Evolutionary conservation across 305 asterid species (phyloP), one percentile per base, ranked within the genome.

Genomic region (Lippia alba): DNA sequence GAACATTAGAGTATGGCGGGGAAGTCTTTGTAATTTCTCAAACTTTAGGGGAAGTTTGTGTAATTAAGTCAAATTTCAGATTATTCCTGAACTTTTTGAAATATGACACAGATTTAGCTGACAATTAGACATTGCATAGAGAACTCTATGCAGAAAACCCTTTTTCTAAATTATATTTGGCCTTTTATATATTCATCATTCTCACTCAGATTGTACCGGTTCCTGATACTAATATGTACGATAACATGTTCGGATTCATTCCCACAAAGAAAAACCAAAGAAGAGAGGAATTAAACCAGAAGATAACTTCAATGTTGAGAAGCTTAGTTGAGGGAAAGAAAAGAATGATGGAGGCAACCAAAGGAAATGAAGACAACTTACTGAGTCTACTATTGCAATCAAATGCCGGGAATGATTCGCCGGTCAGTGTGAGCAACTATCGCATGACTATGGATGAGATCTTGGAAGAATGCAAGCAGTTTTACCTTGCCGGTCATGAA

Each of bases 201-300:
- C 30, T 24, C 30, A 24, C 30, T 36, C 41, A 36, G 41, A 36
- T 4, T 8, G 14, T 10, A 46, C 53, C 15, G 12, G 12, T 11
- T 0, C 15, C 53, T 12, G 15, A 46, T n/a, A 10, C 12, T 46
- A 11, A 10, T 46, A 36, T 36, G 17, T 60, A 34, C n/a, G 2
- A 8, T 60, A 20, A 61, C 24, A 60, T 57, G 55, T 51, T 36
- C 66, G 83, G 88, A 54, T 85, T 77, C 74, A 69, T 85, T 61
- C 88, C 91, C 49, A 85, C 88, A 6, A 85, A 73, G 73, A 85
- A 79, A 69, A 85, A 79, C 68, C 57, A 56, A 15, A 83, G 84
- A 72, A 71, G 84, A 49, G 79, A 75, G 70, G 67, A 77, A 53
- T 32, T 86, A 64, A 75, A 79, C 67, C 74, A 24, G 66, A 75